Conservation (phyloP, 2,329 filamentous ascomycete species). For the Xylariaceae sp. region DNA sequence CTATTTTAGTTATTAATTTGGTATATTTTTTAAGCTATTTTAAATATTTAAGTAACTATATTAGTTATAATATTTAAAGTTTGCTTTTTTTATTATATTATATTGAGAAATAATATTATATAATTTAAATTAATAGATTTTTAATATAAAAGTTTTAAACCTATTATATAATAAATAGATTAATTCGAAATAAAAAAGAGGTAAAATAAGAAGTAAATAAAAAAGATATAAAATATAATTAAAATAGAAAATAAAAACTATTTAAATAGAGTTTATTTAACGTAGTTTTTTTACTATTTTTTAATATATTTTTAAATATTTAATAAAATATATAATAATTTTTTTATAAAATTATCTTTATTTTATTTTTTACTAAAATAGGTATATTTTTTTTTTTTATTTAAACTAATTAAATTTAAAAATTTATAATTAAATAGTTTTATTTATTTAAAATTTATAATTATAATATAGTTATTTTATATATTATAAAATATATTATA, state of each 20-base stretch:
- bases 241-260: too few relatives aligned
- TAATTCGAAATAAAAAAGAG: background rate
- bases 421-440: constrained; percentile 19
- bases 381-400: constrained; percentile 22
- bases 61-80: background rate
- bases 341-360: background rate
- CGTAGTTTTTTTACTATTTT: background rate
- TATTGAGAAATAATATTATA: background rate
- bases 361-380: background rate
- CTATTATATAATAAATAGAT: background rate
- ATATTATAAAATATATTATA: constrained; percentile 32
- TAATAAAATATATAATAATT: constrained; percentile 8
- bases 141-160: background rate
- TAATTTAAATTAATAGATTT: background rate
- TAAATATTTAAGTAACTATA: background rate
- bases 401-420: constrained; percentile 20
- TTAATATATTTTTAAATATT: constrained; percentile 4
- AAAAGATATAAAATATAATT: too few relatives aligned
- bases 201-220: background rate
- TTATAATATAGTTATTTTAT: constrained; percentile 23
- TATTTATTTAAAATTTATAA: constrained; percentile 32
- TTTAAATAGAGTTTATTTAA: background rate
- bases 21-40: background rate
- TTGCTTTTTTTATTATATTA: background rate
- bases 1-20: background rate